phyloP scores from a whole-genome alignment of 768 basidiomycete genomes.

The Termitomyces titanicus region DNA sequence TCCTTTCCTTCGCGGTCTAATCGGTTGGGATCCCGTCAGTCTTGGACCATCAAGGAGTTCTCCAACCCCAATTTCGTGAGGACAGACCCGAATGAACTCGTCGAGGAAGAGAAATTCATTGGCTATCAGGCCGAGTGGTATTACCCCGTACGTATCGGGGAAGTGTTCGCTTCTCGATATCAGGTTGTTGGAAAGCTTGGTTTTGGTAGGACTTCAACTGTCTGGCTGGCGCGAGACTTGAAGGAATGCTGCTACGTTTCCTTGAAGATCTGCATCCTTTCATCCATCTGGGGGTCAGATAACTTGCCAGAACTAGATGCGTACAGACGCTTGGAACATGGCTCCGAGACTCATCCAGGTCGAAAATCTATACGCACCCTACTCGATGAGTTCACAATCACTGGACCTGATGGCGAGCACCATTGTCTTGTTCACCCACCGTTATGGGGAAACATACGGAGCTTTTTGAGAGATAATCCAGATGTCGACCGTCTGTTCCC shows the following conservation, averaged over 20 bases:
- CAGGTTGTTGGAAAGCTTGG: not conserved
- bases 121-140: too few relatives aligned
- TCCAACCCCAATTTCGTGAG: too few relatives aligned
- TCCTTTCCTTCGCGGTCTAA: too few relatives aligned
- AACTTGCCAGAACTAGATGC: not conserved
- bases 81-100: too few relatives aligned
- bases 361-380: not conserved
- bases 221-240: not conserved
- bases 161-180: not conserved
- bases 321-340: not conserved
- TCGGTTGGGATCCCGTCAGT: too few relatives aligned
- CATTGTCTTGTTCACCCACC: not conserved
- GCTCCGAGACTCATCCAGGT: not conserved
- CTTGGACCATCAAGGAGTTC: too few relatives aligned
- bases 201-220: not conserved
- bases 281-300: not conserved
- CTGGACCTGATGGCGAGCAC: not conserved
- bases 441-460: not conserved
- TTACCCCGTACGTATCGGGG: not conserved
- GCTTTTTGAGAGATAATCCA: not conserved
- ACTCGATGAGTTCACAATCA: not conserved
- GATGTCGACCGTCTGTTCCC: not conserved
- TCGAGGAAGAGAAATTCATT: too few relatives aligned
- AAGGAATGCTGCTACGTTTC: not conserved
- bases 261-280: not conserved